A percentile compares a stretch with the other conserved stretches of the same genome.
Evolutionary conservation across 73 alveolate species (phyloP).

Genomic region (Paramecium sexaurelia): DNA sequence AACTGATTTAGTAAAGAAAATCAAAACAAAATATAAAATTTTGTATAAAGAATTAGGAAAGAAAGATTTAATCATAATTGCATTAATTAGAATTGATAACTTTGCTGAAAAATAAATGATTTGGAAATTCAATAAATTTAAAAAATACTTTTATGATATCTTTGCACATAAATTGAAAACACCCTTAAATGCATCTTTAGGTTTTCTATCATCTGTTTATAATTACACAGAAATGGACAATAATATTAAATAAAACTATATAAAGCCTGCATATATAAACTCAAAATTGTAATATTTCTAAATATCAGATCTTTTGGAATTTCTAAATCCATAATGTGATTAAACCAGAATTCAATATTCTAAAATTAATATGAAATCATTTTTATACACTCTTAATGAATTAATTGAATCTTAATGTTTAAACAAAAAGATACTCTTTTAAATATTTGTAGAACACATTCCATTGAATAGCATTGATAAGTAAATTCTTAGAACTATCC

Average conservation of each 20-base stretch:
- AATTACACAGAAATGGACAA: not conserved
- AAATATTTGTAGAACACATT: not conserved
- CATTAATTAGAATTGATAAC: not conserved
- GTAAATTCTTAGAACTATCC: not conserved
- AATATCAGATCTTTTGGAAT: not conserved
- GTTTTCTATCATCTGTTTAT: not conserved
- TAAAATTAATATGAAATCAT: not conserved
- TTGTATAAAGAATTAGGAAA: not conserved
- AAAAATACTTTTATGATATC: not conserved
- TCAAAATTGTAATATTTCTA: not conserved
- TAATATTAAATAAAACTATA: not conserved
- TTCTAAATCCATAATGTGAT: not conserved
- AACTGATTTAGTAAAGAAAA: not conserved
- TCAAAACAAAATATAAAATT: not conserved
- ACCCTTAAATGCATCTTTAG: slow-evolving; percentile 1
- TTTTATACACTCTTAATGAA: not conserved
- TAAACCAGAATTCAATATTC: not conserved
- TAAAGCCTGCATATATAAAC: not conserved
- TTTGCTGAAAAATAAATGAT: not conserved
- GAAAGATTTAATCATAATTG: not conserved
- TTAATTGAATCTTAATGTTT: not conserved
- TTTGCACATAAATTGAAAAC: slow-evolving; percentile 49
- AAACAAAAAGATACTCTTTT: not conserved
- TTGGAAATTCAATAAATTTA: not conserved
- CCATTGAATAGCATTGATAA: not conserved